Evolutionary conservation across 2,329 filamentous ascomycete species (phyloP).

Genomic region (Leptographium radiaticola): DNA sequence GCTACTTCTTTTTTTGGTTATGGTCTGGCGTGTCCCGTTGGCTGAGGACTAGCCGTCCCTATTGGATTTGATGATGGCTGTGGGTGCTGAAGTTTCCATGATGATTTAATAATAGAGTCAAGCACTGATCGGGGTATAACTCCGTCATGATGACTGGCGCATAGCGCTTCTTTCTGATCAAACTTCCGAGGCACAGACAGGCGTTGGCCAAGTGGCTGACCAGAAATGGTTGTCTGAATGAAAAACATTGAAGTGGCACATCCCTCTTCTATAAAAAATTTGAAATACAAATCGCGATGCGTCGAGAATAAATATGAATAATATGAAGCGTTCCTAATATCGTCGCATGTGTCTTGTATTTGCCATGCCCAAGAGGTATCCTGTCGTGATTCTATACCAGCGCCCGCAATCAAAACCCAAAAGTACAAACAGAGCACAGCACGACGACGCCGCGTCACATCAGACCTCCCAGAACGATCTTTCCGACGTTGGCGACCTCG

Average conservation of each 20-base stretch:
- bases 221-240: too few relatives aligned
- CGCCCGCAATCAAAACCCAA: not conserved
- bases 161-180: slow-evolving; percentile 26
- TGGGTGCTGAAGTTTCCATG: slow-evolving; percentile 49
- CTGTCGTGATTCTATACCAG: not conserved
- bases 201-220: slow-evolving; percentile 7
- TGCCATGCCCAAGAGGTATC: not conserved
- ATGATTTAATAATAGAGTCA: slow-evolving; percentile 99
- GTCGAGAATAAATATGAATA: too few relatives aligned
- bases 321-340: too few relatives aligned
- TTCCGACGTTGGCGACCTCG: slow-evolving; percentile 76
- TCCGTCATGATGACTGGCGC: slow-evolving; percentile 27
- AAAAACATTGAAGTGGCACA: too few relatives aligned
- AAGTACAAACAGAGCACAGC: not conserved
- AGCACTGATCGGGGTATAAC: slow-evolving; percentile 63
- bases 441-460: slow-evolving; percentile 35
- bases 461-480: slow-evolving; percentile 77
- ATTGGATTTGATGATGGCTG: not conserved
- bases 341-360: too few relatives aligned
- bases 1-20: not conserved
- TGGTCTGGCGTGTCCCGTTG: not conserved
- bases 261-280: too few relatives aligned
- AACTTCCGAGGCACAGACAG: slow-evolving; percentile 14
- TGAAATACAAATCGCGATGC: too few relatives aligned
- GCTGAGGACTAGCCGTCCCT: not conserved